phyloP scores from a whole-genome alignment of 139 green algal species.

The Picochlorum sp. region DNA sequence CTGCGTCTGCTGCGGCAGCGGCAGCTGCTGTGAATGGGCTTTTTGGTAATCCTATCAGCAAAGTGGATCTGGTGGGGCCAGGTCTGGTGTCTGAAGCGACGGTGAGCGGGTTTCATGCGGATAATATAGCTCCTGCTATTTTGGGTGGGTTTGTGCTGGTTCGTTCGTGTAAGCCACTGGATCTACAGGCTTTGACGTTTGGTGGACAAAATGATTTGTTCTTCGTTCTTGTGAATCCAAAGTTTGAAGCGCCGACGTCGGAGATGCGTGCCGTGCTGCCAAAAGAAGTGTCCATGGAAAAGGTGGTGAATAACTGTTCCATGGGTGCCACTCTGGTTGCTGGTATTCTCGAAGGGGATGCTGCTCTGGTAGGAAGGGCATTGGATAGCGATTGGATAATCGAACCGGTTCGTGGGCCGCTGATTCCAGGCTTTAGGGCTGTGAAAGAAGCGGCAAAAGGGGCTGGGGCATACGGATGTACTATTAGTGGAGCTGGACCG shows the following conservation, averaged over 20 bases:
- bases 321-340: constrained; percentile 75
- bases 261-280: constrained; percentile 90
- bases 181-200: constrained; percentile 45
- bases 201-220: constrained; percentile 34
- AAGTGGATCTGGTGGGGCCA: constrained; percentile 66
- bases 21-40: constrained; percentile 82
- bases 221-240: constrained; percentile 90
- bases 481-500: constrained; percentile 90
- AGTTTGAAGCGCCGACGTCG: constrained; percentile 86
- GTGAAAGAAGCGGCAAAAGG: constrained; percentile 83
- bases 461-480: constrained; percentile 85
- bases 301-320: constrained; percentile 70
- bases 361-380: constrained; percentile 55
- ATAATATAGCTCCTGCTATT: constrained; percentile 89
- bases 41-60: constrained; percentile 72
- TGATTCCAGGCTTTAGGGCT: constrained; percentile 86
- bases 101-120: constrained; percentile 92
- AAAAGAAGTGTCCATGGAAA: constrained; percentile 70
- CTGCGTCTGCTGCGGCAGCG: constrained; percentile 78
- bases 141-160: constrained; percentile 92
- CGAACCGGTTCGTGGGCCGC: constrained; percentile 75
- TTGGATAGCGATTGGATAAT: constrained; percentile 88
- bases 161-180: constrained; percentile 56
- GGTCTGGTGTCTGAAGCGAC: constrained; percentile 74
- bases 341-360: constrained; percentile 70